Evolutionary conservation across 495 filamentous ascomycete species (phyloP).

Genomic region (Podospora pseudoanserina): DNA sequence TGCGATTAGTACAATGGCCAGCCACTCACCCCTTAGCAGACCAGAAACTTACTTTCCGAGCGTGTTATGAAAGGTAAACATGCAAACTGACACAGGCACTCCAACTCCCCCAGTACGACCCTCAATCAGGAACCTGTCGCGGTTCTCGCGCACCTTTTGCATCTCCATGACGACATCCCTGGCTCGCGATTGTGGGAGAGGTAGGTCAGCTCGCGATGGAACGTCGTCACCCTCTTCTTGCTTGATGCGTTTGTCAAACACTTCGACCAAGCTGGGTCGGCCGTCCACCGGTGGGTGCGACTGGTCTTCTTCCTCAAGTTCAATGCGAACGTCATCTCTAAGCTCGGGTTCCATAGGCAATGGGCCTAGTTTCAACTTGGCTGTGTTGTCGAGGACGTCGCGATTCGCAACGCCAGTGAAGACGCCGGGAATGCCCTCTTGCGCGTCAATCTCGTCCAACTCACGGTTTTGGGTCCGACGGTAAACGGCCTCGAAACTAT

Average conservation of each 20-base stretch:
- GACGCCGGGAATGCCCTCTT: constrained; percentile 91
- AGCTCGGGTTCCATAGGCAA: constrained; percentile 75
- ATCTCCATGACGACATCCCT: constrained; percentile 92
- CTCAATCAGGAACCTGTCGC: constrained; percentile 82
- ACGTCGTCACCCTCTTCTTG: constrained; percentile 82
- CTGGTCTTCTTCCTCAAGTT: constrained; percentile 74
- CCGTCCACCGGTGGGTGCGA: constrained; percentile 64
- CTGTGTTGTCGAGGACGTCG: constrained; percentile 54
- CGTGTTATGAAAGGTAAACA: constrained; percentile 98
- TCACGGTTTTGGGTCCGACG: constrained; percentile 49
- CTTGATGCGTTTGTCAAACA: constrained; percentile 82
- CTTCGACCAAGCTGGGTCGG: constrained; percentile 63
- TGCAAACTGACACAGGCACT: constrained; percentile 77
- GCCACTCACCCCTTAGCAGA: neutral
- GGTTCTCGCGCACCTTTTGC: constrained; percentile 88
- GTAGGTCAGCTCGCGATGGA: constrained; percentile 70
- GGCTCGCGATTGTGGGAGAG: constrained; percentile 78
- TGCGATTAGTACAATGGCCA: constrained; percentile 12
- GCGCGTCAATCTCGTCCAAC: constrained; percentile 69
- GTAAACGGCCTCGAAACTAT: constrained; percentile 77
- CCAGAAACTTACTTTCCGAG: constrained; percentile 65
- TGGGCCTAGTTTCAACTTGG: constrained; percentile 70
- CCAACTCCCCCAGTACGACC: constrained; percentile 75
- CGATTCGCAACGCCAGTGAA: constrained; percentile 79
- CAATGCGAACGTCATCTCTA: constrained; percentile 74